A percentile compares a stretch with the other conserved stretches of the same genome.
Evolutionary conservation across 1,284 basidiomycete genomes (phyloP).

Genomic region (Grifola frondosa): DNA sequence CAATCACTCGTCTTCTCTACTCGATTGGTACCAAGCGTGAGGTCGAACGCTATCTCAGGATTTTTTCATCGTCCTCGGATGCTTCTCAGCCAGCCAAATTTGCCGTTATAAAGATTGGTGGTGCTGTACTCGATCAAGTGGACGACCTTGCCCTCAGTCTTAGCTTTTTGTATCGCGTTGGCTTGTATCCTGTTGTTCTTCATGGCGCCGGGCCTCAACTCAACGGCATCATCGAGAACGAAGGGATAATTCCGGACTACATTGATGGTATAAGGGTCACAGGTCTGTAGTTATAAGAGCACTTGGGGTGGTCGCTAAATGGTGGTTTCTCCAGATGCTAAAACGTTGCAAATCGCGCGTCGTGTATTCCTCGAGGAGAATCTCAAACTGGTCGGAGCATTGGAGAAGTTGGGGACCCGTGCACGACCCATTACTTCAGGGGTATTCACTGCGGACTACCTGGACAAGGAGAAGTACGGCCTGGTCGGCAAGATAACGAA

Average conservation of each 20-base stretch:
- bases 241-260: slow-evolving; percentile 91
- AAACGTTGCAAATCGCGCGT: slow-evolving; percentile 89
- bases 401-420: slow-evolving; percentile 90
- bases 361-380: slow-evolving; percentile 97
- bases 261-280: slow-evolving; percentile 96
- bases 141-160: slow-evolving; percentile 91
- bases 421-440: slow-evolving; percentile 95
- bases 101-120: slow-evolving; percentile 93
- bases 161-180: slow-evolving; percentile 93
- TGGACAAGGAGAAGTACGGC: slow-evolving; percentile 92
- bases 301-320: no score
- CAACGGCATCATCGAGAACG: slow-evolving; percentile 88
- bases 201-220: slow-evolving; percentile 95
- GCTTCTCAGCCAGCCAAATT: slow-evolving; percentile 85
- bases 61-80: slow-evolving; percentile 89
- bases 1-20: slow-evolving; percentile 90
- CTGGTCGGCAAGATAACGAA: slow-evolving; percentile 91
- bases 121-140: slow-evolving; percentile 87
- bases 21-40: slow-evolving; percentile 94
- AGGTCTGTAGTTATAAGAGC: slow-evolving; percentile 59
- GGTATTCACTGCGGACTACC: slow-evolving; percentile 93
- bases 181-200: slow-evolving; percentile 90
- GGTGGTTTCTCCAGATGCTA: slow-evolving; percentile 70
- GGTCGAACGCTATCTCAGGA: slow-evolving; percentile 93
- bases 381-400: slow-evolving; percentile 84